Conservation (phyloP, 805 yeast species). For the Candida tammaniensis region DNA sequence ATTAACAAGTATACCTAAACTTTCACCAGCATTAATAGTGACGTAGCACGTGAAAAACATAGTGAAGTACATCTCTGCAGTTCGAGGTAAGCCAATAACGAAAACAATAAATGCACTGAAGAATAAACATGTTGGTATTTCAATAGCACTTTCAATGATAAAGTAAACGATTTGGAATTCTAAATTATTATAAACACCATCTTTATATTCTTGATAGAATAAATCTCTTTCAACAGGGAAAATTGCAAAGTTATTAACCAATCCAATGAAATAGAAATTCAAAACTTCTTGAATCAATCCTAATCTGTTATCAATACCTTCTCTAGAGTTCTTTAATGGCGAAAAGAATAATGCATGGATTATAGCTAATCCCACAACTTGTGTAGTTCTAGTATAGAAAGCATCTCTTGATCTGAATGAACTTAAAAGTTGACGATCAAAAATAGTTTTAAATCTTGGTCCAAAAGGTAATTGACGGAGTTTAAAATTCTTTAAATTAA, state of each 20-base stretch:
- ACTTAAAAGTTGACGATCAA: constrained; percentile 32
- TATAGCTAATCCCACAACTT: constrained; percentile 60
- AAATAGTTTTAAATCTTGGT: constrained; percentile 28
- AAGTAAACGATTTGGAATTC: constrained; percentile 64
- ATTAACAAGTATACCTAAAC: constrained; percentile 78
- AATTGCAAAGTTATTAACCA: constrained; percentile 72
- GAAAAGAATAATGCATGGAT: constrained; percentile 65
- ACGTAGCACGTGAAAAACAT: constrained; percentile 52
- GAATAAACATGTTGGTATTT: constrained; percentile 53
- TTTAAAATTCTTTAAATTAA: constrained; percentile 26
- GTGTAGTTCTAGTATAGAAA: constrained; percentile 60
- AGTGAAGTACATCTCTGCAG: constrained; percentile 64
- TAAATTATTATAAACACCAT: constrained; percentile 61
- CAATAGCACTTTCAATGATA: constrained; percentile 65
- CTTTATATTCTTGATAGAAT: constrained; percentile 77
- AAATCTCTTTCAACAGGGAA: constrained; percentile 72
- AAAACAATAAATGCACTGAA: constrained; percentile 64
- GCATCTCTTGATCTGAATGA: constrained; percentile 48
- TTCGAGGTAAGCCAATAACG: constrained; percentile 71
- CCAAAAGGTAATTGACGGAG: constrained; percentile 22
- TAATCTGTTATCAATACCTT: constrained; percentile 63
- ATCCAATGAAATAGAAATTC: constrained; percentile 73
- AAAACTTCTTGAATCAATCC: constrained; percentile 75
- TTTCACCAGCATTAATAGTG: constrained; percentile 74
- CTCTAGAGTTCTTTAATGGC: constrained; percentile 32